Evolutionary conservation across 352 stramenopile genomes (phyloP).

Genomic region (Globisporangium rhizosaccharum): DNA sequence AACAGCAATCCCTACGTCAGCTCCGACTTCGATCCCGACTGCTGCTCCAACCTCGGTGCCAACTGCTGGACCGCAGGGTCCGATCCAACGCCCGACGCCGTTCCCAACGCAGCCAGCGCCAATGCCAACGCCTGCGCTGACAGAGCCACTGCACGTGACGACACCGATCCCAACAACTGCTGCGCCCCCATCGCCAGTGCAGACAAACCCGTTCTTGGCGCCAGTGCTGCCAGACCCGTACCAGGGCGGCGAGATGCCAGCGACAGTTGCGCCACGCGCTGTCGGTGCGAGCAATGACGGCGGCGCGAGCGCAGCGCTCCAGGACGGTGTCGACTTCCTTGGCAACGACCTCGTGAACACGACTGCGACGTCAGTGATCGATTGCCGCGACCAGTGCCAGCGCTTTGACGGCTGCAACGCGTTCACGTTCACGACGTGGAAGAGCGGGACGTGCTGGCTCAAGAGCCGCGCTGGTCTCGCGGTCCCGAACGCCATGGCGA

Average conservation of each 20-base stretch:
- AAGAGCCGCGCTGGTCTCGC: slow-evolving; percentile 24
- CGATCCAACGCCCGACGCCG: not conserved
- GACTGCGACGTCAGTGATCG: slow-evolving; percentile 6
- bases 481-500: slow-evolving; percentile 11
- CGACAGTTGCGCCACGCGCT: slow-evolving; percentile 2
- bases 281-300: not conserved
- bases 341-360: slow-evolving; percentile 27
- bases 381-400: slow-evolving; percentile 27
- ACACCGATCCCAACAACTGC: not conserved
- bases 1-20: not conserved
- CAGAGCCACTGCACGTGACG: not conserved
- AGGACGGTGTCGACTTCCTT: slow-evolving; percentile 29
- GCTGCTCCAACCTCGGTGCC: not conserved
- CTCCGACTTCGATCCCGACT: not conserved
- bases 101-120: not conserved
- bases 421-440: slow-evolving; percentile 27
- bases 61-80: not conserved
- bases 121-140: not conserved
- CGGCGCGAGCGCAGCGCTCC: slow-evolving; percentile 6
- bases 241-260: slow-evolving; percentile 3
- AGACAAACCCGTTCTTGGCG: slow-evolving; percentile 5
- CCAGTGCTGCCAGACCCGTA: not conserved
- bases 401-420: slow-evolving; percentile 19
- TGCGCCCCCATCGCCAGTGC: not conserved
- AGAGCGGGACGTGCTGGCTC: slow-evolving; percentile 22